Evolutionary conservation across 2,329 filamentous ascomycete species (phyloP), one percentile per base, ranked within the genome.

Genomic region (Aspergillus neoniger): DNA sequence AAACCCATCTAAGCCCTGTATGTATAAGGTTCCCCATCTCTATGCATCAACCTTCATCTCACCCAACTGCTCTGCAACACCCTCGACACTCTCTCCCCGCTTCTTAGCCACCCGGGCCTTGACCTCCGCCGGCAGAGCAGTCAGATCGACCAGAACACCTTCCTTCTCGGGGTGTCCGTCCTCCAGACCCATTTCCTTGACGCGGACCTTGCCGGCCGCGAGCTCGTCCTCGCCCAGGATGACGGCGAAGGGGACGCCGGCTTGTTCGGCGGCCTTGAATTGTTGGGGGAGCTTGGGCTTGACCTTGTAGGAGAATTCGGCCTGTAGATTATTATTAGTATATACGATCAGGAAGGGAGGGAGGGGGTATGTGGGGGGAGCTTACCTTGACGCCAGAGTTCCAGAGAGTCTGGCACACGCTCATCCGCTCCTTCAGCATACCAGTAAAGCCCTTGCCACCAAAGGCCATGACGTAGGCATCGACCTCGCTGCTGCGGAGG

Each of bases 381-480:
- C 75, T 68, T 76, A 87, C 86, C 81, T 93, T 96, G 79, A 98
- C 88, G 19, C 91, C 92, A 7, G 90, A 91, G 67, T 92, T 88
- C 92, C 94, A 96, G 53, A 98, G 81, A 65, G 83, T 83, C 66
- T 87, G 85, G 61, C 89, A 88, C 39, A 98, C 85, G 25, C 87
- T 81, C 87, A 97, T 93, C 66, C 94, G 89, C 81, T 97, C 90
- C 67, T 88, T 87, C 57, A 96, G 79, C 65, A 96, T 82, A 49
- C 91, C 92, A 15, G 84, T 89, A 76, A 93, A 94, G 19, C 88
- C 90, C 78, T 93, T 94, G 56, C 91, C 90, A 57, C 92, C 93
- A 72, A 97, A 92, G 0, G 92, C 92, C 92, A 98, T 98, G 71
- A 98, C 90, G 77, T 88, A 97, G 49, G 93, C 92, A 72, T 98